Evolutionary conservation across 2,329 filamentous ascomycete genomes (phyloP), one percentile per base, ranked within the genome.

Genomic region (Cyclaneusma minus): DNA sequence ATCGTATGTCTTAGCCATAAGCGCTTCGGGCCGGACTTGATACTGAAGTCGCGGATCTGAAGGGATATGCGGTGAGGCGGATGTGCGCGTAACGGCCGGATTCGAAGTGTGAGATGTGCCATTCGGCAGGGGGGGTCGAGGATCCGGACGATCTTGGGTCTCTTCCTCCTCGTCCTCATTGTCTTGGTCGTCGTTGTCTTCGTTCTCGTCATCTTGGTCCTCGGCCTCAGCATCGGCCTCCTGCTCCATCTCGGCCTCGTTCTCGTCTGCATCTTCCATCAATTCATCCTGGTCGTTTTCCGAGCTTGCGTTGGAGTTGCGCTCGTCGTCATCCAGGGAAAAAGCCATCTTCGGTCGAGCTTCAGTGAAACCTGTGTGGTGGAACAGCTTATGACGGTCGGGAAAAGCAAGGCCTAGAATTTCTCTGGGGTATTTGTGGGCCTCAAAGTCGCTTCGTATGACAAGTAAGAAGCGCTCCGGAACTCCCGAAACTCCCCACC

Each of bases 1-100:
- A 48, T 98, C 89, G 57, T 95, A 98, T 3, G 78, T 68, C 21
- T 64, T 58, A 9, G 89, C 87, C 2, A 65, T 75, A 25, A 92
- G 56, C n/a, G 73, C 79, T 44, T 92, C 84, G 7, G 74, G 63
- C 1, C 80, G 70, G n/a, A 84, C 63, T 25, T 56, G 61, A 1
- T 75, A 77, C 24, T 67, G 70, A 49, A 59, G 34, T 39, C 47
- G 22, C 46, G 43, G 21, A 34, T 39, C 34, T 44, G 51, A 42
- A 25, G 28, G 29, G 29, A 39, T 42, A 32, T 24, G 39, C 15
- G 37, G 46, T 21, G 43, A 47, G 22, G 43, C 39, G 26, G 44
- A 46, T 15, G 43, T 43, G 27, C 44, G 37, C 13, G 30, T 39
- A 6, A 42, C 23, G 4, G 31, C 33, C 4, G 43, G 39, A 22